A percentile compares a stretch with the other conserved stretches of the same genome.
Evolutionary conservation across 1,284 basidiomycete species (phyloP).

Genomic region (Sutorius eximius): DNA sequence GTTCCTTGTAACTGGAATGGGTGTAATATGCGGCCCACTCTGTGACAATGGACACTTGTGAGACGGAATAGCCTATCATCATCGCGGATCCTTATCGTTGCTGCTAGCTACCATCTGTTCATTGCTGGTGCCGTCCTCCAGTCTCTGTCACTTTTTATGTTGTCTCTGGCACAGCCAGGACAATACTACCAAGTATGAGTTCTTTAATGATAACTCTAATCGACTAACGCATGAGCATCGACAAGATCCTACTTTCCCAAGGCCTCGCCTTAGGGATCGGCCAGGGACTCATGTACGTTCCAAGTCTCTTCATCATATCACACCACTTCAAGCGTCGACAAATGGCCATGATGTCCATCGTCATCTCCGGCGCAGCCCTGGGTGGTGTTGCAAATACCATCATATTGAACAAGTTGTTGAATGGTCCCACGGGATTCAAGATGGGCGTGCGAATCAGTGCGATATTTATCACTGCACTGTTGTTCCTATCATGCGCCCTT

Average conservation of each 20-base stretch:
- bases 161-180: slow-evolving; percentile 37
- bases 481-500: slow-evolving; percentile 30
- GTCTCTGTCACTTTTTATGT: slow-evolving; percentile 36
- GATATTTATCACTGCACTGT: slow-evolving; percentile 24
- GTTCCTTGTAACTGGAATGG: slow-evolving; percentile 24
- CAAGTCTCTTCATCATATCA: slow-evolving; percentile 35
- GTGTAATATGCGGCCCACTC: slow-evolving; percentile 26
- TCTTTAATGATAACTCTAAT: not conserved
- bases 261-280: slow-evolving; percentile 35
- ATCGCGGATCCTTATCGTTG: not conserved
- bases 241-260: slow-evolving; percentile 37
- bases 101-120: slow-evolving; percentile 13
- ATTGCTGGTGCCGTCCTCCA: slow-evolving; percentile 29
- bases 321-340: slow-evolving; percentile 38
- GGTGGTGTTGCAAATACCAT: slow-evolving; percentile 37
- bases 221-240: not conserved
- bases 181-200: slow-evolving; percentile 36
- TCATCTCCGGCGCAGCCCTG: slow-evolving; percentile 31
- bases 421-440: slow-evolving; percentile 26
- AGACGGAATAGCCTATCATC: not conserved
- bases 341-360: slow-evolving; percentile 34
- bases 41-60: slow-evolving; percentile 37
- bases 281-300: slow-evolving; percentile 35
- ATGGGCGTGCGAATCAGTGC: slow-evolving; percentile 33
- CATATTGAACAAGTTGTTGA: slow-evolving; percentile 43